Evolutionary conservation across 768 basidiomycete species (phyloP), one percentile per base, ranked within the genome.

Genomic region (Serendipita sp.): DNA sequence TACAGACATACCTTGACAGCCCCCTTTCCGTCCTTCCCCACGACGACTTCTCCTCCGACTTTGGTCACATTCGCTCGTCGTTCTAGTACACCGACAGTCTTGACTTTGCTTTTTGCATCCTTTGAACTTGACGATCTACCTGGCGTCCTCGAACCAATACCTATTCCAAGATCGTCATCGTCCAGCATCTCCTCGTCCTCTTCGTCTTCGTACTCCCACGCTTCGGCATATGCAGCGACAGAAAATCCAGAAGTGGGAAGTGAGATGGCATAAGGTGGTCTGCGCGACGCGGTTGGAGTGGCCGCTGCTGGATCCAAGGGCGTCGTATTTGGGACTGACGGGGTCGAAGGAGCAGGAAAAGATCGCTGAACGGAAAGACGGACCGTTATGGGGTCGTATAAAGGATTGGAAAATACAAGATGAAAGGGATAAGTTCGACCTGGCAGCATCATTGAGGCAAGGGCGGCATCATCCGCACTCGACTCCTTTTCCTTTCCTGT

Each of bases 181-280:
- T 77, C 76, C 69, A 86, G 86, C 87, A 90, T 88, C 48, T 80
- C 80, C 52, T 76, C 74, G 8, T 75, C 76, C 37, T 91, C 92
- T 65, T 95, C 92, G 65, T 93, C 93, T 63, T 96, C 95, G 66
- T 93, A 96, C 73, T 98, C 93, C 95, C 95, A 98, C 37, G 91
- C 91, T 72, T 98, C 96, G 16, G 91, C 91, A 70, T 88, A 94
- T 2, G 95, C 89, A 13, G 87, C 85, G 53, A 98, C 83, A 3
- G 87, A 77, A 71, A 99, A 95, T 6, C 84, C 75, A 0, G 81
- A 76, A 10, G 83, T 84, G 0, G 91, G 94, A 2, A 98, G 76
- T 8, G 86, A 84, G 3, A 95, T 78, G 1, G 84, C 86, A 70
- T 89, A 95, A 1, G 87, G 85, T 46, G 85, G 83, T 3, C 85